Percentiles rank a stretch among this genome's conserved stretches.
Evolutionary conservation across 73 alveolate species (phyloP).

Genomic region (Breviolum minutum): DNA sequence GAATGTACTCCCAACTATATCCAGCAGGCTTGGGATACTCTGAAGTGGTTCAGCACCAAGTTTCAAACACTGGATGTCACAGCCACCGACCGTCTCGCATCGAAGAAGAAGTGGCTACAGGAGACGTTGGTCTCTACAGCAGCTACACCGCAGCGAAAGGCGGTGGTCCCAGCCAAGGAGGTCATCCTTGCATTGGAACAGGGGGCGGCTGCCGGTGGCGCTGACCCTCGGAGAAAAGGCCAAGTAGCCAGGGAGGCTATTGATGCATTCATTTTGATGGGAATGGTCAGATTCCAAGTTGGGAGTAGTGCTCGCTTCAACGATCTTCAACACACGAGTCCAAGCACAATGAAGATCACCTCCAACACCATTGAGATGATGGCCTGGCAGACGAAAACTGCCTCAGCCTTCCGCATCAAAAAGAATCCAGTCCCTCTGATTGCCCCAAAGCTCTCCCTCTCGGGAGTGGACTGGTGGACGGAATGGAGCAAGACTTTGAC

Average conservation of each 20-base stretch:
- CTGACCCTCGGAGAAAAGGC: background rate
- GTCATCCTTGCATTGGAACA: background rate
- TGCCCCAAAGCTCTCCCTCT: background rate
- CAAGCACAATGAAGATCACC: background rate
- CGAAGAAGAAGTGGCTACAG: background rate
- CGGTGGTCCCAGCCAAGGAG: slow-evolving; percentile 10
- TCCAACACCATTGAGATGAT: background rate
- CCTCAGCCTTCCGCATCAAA: background rate
- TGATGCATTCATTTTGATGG: background rate
- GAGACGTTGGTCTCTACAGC: background rate
- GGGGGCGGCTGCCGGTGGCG: background rate
- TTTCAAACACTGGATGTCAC: background rate
- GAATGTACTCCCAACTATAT: background rate
- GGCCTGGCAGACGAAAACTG: slow-evolving; percentile 41
- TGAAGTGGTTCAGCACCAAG: background rate
- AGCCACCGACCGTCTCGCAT: background rate
- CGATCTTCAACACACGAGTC: slow-evolving; percentile 21
- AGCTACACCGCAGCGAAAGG: slow-evolving; percentile 2
- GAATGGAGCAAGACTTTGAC: background rate
- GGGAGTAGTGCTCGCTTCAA: slow-evolving; percentile 38
- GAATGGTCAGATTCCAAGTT: background rate
- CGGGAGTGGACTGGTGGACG: slow-evolving; percentile 45
- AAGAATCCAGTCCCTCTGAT: slow-evolving; percentile 5
- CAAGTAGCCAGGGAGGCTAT: background rate
- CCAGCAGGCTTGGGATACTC: background rate